Base-by-base conservation (phyloP, 1,284 basidiomycete species). In the Mycocalia duriaeana region DNA sequence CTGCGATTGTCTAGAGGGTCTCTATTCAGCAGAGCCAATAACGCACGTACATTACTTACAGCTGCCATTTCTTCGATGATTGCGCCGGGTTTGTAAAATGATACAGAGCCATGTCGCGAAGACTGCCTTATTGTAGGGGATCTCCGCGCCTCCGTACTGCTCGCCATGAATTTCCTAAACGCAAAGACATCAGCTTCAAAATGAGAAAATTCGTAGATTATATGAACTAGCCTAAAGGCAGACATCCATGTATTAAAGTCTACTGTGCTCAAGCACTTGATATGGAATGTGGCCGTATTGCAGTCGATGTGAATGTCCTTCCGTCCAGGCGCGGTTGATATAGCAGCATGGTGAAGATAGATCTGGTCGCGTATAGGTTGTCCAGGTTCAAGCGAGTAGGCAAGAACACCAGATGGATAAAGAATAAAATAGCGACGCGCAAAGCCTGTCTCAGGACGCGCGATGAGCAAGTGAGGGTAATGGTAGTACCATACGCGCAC, bases 291-390 rank as follows among this genome's bases (percentile, higher is more conserved):
- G 22, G 82, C 81, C 45, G 73, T 81, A 54, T 72, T 78, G 1
- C 85, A 82, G 58, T 92, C 89, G 42, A 92, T 75, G 58, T 89
- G 84, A 49, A 89, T 86, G 57, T 90, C 82, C 59, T 76, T 82
- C 49, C 82, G 76, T 4, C 81, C 82, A 26, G 73, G 69, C 11
- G 77, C 72, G 23, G 84, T 88, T 7, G 85, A 82, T 50, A 92
- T 82, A 14, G 86, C 86, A 20, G 89, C 85, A 53, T 80, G 76
- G 19, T 77, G 73, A 7, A 91, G 69, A 24, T 69, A 71, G 45
- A 91, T 67, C 50, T 84, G 78, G 62, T 91, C 90, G 40, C 89
- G 78, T 49, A 77, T 58, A 18, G 84, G 81, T 45, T 82, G 80
- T 8, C 79, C 81, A 14, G 85, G 85, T 48, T 85, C 79, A 53